Conservation (phyloP, 169 alveolate species). For the Perkinsus marinus region DNA sequence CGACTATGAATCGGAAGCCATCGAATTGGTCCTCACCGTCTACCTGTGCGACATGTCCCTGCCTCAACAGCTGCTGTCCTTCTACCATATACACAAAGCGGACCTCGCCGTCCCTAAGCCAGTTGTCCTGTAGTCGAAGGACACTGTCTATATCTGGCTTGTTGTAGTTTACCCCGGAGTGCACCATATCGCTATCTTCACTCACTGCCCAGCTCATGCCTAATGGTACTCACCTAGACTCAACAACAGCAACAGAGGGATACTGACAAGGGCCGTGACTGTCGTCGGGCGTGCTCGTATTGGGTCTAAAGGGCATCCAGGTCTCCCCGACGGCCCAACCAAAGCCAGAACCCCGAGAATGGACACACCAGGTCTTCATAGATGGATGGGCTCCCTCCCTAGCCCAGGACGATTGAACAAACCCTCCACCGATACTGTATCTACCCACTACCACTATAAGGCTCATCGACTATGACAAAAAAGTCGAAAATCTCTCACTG, state of each 20-base stretch:
- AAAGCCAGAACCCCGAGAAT: not conserved
- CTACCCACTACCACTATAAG: no score
- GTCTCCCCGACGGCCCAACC: not conserved
- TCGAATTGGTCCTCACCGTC: not conserved
- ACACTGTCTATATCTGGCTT: not conserved
- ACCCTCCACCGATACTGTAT: not conserved
- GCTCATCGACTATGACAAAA: no score
- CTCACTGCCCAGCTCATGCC: not conserved
- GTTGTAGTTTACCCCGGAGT: not conserved
- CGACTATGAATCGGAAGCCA: not conserved
- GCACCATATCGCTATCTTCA: not conserved
- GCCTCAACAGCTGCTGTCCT: not conserved
- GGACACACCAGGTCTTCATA: not conserved
- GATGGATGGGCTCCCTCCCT: not conserved
- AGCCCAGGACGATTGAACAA: not conserved
- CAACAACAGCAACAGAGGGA: not conserved
- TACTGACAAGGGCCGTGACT: not conserved
- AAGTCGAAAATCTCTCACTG: not conserved
- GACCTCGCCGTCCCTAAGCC: not conserved
- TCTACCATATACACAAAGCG: not conserved
- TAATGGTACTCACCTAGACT: not conserved
- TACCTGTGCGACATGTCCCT: not conserved
- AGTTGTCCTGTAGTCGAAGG: not conserved
- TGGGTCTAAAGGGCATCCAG: not conserved
- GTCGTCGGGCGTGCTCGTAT: not conserved